Conservation (phyloP, 2,329 filamentous ascomycete species). For the Cryphonectria parasitica region DNA sequence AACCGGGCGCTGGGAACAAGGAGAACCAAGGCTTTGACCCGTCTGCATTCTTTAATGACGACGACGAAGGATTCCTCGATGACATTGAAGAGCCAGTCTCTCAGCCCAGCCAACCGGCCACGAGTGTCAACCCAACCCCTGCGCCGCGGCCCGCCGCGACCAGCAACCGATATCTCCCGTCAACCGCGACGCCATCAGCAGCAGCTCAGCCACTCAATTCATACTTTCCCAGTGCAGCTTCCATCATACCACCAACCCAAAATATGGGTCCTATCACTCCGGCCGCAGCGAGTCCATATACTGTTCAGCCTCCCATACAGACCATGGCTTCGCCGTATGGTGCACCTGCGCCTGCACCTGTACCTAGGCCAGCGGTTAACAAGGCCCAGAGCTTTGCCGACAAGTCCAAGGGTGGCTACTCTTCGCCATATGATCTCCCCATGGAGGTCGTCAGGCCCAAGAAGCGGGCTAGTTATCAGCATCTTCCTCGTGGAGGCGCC, state of each 20-base stretch:
- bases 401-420: constrained; percentile 88
- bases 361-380: constrained; percentile 49
- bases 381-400: constrained; percentile 84
- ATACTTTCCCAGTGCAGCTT: constrained; percentile 32
- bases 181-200: constrained; percentile 34
- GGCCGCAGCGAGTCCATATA: constrained; percentile 26
- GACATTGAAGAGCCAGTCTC: constrained; percentile 55
- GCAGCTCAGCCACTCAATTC: constrained; percentile 33
- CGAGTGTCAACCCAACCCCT: constrained; percentile 32
- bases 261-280: constrained; percentile 25
- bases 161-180: constrained; percentile 43
- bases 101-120: constrained; percentile 34
- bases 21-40: constrained; percentile 60
- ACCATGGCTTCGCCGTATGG: constrained; percentile 42
- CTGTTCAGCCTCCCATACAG: constrained; percentile 33
- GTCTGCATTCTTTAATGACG: constrained; percentile 74
- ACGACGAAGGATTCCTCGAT: constrained; percentile 84
- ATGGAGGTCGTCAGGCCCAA: constrained; percentile 80
- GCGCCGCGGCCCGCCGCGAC: constrained; percentile 33
- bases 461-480: constrained; percentile 65
- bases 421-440: constrained; percentile 92
- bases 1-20: constrained; percentile 44
- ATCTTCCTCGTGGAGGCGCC: constrained; percentile 49
- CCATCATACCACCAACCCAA: constrained; percentile 29
- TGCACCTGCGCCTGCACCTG: constrained; percentile 38